Base-by-base conservation (phyloP, 371 early-diverging fungal genomes). In the Syncephalastrum monosporum region DNA sequence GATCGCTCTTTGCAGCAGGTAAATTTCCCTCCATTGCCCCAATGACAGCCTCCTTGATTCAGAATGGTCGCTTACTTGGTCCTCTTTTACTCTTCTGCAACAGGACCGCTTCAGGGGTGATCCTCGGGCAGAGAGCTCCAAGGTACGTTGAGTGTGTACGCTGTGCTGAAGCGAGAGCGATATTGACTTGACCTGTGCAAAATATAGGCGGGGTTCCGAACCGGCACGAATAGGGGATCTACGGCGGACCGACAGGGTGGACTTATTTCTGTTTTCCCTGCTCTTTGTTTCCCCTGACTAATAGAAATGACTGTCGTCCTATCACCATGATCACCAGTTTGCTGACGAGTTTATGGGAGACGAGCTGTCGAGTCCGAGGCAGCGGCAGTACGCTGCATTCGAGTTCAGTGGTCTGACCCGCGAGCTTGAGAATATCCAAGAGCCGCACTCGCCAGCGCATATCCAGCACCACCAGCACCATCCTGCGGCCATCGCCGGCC, bases 1-100 rank as follows among this genome's bases (percentile, higher is more conserved):
- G 93, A 93, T 67, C 81, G 87, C 50, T 88, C 91, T 1, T 73
- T 89, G 23, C 89, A 91, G 64, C 91, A 89, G 82, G 92, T 84
- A 85, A 60, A 58, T 8, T 17, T 14, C 10, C 50, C 17, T 50
- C 53, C 33, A 49, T 60, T 10, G n/a, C 19, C 38, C 29, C 16
- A 19, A 50, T 25, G 43, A 61, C 48, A 49, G 44, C 29, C 19
- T 52, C 12, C 23, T 6, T 27, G 2, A 53, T 45, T 45, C 52
- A 29, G 23, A 57, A 42, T 38, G 47, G 24, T 55, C 29, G 38
- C 23, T 50, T 25, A 47, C 46, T 49, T 43, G 19, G 38, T 10
- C 10, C 7, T 33, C 8, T 5, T 6, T 38, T 29, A 23, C 29
- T 49, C 48, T 7, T 17, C 42, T 43, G 38, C 25, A 17, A 52